Conservation (phyloP, 768 basidiomycete species). For the Erythrobasidium yunnanense region DNA sequence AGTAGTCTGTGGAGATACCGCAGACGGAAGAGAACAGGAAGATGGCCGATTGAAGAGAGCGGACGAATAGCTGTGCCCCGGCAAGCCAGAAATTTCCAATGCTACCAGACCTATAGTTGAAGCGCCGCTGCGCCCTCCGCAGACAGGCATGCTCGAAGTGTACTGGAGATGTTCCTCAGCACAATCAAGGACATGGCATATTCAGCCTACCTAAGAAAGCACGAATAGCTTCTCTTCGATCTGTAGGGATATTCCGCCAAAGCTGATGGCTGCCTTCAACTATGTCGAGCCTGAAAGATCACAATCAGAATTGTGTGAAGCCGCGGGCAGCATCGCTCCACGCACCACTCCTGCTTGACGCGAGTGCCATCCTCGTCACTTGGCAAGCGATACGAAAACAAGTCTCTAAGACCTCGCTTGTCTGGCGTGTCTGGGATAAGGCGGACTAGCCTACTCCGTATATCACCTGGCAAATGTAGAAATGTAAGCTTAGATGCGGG, state of each 20-base stretch:
- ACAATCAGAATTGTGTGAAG: background rate
- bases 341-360: conserved; percentile 70
- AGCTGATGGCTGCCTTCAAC: conserved; percentile 72
- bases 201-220: conserved; percentile 55
- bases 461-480: conserved; percentile 57
- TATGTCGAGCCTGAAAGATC: conserved; percentile 48
- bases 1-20: conserved; percentile 62
- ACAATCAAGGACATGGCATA: background rate
- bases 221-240: conserved; percentile 78
- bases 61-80: conserved; percentile 77
- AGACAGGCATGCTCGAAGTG: conserved; percentile 82
- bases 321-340: background rate
- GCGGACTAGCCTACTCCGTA: conserved; percentile 76
- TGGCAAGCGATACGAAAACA: conserved; percentile 71
- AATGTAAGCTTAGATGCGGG: no score
- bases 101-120: conserved; percentile 80
- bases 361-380: conserved; percentile 54
- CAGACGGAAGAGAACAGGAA: conserved; percentile 89
- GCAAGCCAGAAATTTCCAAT: conserved; percentile 47
- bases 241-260: conserved; percentile 76
- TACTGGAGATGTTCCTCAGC: conserved; percentile 45
- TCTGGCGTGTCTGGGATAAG: conserved; percentile 61
- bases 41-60: conserved; percentile 82
- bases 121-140: conserved; percentile 81
- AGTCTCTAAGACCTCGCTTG: conserved; percentile 53